A percentile compares a stretch with the other conserved stretches of the same genome.
These are phyloP conservation scores for Diaporthe sp. DNA, from an alignment of 2,329 filamentous ascomycete species.

Conservation along the genomic window DNA sequence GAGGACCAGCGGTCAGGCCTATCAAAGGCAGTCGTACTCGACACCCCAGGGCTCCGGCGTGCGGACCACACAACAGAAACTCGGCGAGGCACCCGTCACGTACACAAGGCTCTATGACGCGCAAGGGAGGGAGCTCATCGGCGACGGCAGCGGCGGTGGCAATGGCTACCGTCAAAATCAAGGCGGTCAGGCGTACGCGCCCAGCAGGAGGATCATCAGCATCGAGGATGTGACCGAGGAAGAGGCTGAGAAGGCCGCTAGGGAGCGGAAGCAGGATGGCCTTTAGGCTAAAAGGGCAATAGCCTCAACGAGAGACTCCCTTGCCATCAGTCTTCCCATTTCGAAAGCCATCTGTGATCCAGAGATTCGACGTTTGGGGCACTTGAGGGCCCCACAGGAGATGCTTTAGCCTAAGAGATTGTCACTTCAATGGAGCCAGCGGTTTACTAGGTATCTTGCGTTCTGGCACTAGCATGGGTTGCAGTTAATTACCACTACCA, in stretches of 20 bases:
- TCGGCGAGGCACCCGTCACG: conserved; percentile 33
- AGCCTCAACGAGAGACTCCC: not conserved
- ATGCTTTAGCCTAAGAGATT: not conserved
- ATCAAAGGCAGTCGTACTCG: conserved; percentile 34
- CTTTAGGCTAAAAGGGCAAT: not conserved
- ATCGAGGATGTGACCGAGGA: conserved; percentile 39
- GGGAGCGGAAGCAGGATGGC: not conserved
- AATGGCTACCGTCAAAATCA: not conserved
- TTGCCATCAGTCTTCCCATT: not conserved
- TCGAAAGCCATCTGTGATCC: not conserved
- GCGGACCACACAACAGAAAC: conserved; percentile 34
- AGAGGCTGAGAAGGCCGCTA: conserved; percentile 21
- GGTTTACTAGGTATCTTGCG: not conserved
- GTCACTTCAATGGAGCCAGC: not conserved
- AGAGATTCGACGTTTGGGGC: not conserved
- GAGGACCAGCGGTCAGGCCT: conserved; percentile 34
- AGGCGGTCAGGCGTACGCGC: not conserved
- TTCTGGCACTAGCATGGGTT: not conserved
- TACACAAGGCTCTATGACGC: conserved; percentile 32
- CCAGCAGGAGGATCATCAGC: conserved; percentile 36
- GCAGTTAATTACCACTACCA: not conserved
- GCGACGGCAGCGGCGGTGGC: not conserved
- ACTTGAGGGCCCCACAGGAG: not conserved
- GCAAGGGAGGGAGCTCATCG: conserved; percentile 33
- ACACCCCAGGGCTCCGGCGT: conserved; percentile 34